These are phyloP conservation scores for Geranomyces michiganensis DNA, from an alignment of 192 early-diverging fungal genomes.

Conservation along the genomic window DNA sequence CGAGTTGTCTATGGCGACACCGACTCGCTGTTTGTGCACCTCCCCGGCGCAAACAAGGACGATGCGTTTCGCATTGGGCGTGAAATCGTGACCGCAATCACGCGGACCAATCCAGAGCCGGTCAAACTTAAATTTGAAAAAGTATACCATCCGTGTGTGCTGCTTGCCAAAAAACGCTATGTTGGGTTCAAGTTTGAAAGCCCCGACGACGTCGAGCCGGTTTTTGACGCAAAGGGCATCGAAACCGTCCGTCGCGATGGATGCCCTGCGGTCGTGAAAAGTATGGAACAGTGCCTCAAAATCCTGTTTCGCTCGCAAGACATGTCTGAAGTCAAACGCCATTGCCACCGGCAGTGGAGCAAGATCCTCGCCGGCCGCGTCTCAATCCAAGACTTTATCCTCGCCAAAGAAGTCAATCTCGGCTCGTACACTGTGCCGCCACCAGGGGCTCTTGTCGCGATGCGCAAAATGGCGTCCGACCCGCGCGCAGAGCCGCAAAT, in stretches of 20 bases:
- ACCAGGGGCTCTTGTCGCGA: constrained; percentile 73
- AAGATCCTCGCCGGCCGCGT: constrained; percentile 72
- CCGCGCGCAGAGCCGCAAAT: constrained; percentile 79
- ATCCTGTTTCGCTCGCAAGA: constrained; percentile 81
- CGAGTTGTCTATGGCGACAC: constrained; percentile 94
- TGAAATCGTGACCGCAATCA: constrained; percentile 78
- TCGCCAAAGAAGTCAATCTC: constrained; percentile 85
- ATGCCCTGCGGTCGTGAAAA: constrained; percentile 75
- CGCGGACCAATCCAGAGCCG: constrained; percentile 73
- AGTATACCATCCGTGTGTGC: constrained; percentile 85
- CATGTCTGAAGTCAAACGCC: constrained; percentile 77
- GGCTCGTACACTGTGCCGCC: constrained; percentile 75
- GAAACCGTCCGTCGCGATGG: constrained; percentile 93
- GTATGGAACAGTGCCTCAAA: constrained; percentile 69
- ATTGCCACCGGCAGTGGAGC: constrained; percentile 69
- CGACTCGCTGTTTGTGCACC: constrained; percentile 83
- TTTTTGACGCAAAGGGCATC: constrained; percentile 94
- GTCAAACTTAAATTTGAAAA: constrained; percentile 95
- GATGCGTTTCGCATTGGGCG: constrained; percentile 81
- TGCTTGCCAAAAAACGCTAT: constrained; percentile 94
- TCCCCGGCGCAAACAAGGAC: constrained; percentile 67
- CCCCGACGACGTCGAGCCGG: constrained; percentile 62
- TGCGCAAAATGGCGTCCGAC: constrained; percentile 68
- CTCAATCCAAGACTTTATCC: constrained; percentile 79
- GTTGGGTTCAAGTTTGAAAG: constrained; percentile 84